These are phyloP conservation scores for Heteromeles arbutifolia DNA, from an alignment of 306 rosid genomes.

Conservation along the genomic window DNA sequence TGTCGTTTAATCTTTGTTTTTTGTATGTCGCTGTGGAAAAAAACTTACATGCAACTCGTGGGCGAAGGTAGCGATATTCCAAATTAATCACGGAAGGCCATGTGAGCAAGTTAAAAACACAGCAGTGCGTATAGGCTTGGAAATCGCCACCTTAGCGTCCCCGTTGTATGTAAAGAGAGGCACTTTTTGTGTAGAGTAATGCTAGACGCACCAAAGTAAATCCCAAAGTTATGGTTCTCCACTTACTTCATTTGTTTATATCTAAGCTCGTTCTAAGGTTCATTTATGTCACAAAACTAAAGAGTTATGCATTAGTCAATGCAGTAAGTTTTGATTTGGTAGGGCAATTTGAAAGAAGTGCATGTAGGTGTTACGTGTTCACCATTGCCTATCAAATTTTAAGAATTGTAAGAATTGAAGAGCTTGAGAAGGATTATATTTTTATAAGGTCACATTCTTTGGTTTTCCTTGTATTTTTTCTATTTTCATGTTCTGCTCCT, in stretches of 20 bases:
- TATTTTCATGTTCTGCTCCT: background rate
- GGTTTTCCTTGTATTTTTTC: background rate
- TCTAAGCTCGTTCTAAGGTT: background rate
- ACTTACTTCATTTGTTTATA: no score
- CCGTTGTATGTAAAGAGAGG: background rate
- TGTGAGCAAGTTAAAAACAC: background rate
- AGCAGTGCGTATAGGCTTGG: background rate
- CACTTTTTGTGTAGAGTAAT: background rate
- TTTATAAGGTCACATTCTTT: background rate
- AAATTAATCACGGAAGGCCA: background rate
- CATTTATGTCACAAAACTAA: background rate
- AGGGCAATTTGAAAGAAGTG: background rate
- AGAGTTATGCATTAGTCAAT: background rate
- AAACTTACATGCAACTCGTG: background rate
- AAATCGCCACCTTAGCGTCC: background rate
- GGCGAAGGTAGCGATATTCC: background rate
- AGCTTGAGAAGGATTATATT: background rate
- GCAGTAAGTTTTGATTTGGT: background rate
- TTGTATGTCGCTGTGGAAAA: background rate
- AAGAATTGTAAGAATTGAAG: background rate
- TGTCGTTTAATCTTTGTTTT: background rate
- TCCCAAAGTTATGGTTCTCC: background rate
- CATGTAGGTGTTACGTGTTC: background rate
- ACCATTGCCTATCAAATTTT: background rate
- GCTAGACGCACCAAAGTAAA: background rate